These are phyloP conservation scores for Solanum arcanum DNA, from an alignment of 257 asterid genomes.

Conservation along the genomic window DNA sequence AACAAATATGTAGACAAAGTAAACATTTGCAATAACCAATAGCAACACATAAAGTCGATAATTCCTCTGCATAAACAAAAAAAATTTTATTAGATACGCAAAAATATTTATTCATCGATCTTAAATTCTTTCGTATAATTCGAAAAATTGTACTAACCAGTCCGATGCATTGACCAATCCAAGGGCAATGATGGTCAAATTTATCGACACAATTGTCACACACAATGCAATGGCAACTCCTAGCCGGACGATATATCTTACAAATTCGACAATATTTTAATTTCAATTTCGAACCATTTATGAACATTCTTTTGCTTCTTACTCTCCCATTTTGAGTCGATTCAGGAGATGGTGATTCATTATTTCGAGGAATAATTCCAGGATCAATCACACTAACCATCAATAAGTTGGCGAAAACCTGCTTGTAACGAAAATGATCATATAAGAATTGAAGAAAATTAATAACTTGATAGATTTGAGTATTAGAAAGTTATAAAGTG, in stretches of 20 bases:
- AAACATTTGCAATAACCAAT: conserved; percentile 1
- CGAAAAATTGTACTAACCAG: conserved; percentile 3
- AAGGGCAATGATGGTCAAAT: conserved; percentile 32
- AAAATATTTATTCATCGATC: not conserved
- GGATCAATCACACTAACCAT: conserved; percentile 7
- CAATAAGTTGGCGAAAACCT: conserved; percentile 10
- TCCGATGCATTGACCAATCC: conserved; percentile 34
- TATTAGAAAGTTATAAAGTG: not conserved
- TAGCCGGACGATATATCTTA: conserved; percentile 17
- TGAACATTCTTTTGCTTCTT: not conserved
- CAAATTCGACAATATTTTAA: conserved; percentile 23
- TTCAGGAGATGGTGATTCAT: not conserved
- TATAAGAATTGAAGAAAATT: not conserved
- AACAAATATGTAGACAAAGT: conserved; percentile 14
- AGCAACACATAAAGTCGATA: conserved; percentile 9
- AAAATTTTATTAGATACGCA: not conserved
- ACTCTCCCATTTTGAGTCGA: not conserved
- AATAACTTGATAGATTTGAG: not conserved
- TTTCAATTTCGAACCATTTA: conserved; percentile 17
- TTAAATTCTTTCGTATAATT: not conserved
- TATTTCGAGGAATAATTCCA: conserved; percentile 3
- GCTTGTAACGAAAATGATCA: not conserved
- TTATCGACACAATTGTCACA: conserved; percentile 33
- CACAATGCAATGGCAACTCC: conserved; percentile 21
- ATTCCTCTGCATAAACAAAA: conserved; percentile 16